phyloP scores from a whole-genome alignment of 1,139 yeast species.

The Yamadazyma kanchanaburiensis region DNA sequence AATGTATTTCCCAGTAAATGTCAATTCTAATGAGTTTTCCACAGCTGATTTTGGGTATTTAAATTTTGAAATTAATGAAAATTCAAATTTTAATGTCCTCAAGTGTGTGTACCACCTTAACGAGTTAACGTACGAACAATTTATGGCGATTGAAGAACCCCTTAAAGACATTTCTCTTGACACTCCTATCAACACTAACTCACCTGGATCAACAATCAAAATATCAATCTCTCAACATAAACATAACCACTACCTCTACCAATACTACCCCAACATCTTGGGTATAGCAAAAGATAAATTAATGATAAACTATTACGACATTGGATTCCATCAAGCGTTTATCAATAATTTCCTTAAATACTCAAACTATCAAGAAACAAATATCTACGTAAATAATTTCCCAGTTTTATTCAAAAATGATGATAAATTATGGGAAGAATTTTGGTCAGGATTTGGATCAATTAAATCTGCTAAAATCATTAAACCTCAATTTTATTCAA shows the following conservation, averaged over 20 bases:
- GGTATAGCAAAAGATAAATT: constrained; percentile 5
- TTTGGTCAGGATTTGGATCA: constrained; percentile 42
- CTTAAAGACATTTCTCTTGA: neutral
- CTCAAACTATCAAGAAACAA: constrained; percentile 52
- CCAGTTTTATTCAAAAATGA: constrained; percentile 41
- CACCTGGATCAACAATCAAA: constrained; percentile 13
- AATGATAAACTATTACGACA: constrained; percentile 4
- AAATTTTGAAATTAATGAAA: constrained; percentile 18
- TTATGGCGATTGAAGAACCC: constrained; percentile 16
- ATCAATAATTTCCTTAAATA: constrained; percentile 9
- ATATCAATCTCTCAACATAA: constrained; percentile 39
- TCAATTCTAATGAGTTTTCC: constrained; percentile 15
- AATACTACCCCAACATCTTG: constrained; percentile 13
- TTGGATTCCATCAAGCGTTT: constrained; percentile 7
- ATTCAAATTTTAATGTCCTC: constrained; percentile 21
- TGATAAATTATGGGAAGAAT: constrained; percentile 35
- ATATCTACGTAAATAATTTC: constrained; percentile 54
- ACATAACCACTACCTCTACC: constrained; percentile 32
- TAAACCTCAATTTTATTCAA: constrained; percentile 37
- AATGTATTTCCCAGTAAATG: constrained; percentile 37
- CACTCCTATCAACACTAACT: constrained; percentile 25
- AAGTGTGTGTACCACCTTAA: constrained; percentile 30
- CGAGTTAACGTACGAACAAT: constrained; percentile 23
- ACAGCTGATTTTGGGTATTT: constrained; percentile 30
- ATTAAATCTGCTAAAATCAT: constrained; percentile 44